Evolutionary conservation across 2,329 filamentous ascomycete species (phyloP).

Genomic region (Akanthomyces muscarius): DNA sequence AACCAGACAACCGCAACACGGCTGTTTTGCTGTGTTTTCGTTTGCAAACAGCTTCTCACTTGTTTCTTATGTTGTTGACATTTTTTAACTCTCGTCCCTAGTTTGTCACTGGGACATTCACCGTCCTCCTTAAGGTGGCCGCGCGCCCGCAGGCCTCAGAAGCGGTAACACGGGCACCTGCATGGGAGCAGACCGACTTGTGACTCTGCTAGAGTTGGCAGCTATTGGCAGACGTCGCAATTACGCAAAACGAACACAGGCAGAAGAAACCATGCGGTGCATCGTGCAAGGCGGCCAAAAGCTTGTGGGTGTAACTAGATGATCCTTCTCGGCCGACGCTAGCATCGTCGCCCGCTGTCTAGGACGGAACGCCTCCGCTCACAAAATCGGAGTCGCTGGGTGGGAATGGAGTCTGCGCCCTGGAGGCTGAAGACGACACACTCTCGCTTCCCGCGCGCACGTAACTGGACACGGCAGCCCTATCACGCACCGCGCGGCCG

Average conservation of each 20-base stretch:
- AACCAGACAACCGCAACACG: not conserved
- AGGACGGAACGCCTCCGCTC: not conserved
- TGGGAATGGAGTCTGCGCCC: not conserved
- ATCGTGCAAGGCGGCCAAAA: too few species aligned
- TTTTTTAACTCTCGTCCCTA: not conserved
- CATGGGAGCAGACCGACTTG: slow-evolving; percentile 14
- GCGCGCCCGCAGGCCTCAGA: not conserved
- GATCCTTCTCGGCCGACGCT: slow-evolving; percentile 9
- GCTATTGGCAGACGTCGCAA: not conserved
- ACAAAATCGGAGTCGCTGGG: not conserved
- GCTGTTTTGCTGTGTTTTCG: not conserved
- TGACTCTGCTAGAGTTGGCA: not conserved
- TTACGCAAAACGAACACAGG: too few species aligned
- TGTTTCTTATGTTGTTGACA: not conserved
- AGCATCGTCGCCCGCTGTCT: not conserved
- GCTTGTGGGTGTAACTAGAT: not conserved
- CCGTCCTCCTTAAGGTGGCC: not conserved
- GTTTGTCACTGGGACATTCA: not conserved
- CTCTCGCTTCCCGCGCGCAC: not conserved
- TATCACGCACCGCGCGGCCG: slow-evolving; percentile 4
- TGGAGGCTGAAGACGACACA: not conserved
- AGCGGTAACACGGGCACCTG: slow-evolving; percentile 9
- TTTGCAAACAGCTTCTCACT: not conserved
- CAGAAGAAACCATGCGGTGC: too few species aligned
- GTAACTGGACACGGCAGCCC: not conserved